Percentiles rank a stretch among this genome's conserved stretches.
Conservation (phyloP, 129 eudicot genomes). For the Lonicera japonica region DNA sequence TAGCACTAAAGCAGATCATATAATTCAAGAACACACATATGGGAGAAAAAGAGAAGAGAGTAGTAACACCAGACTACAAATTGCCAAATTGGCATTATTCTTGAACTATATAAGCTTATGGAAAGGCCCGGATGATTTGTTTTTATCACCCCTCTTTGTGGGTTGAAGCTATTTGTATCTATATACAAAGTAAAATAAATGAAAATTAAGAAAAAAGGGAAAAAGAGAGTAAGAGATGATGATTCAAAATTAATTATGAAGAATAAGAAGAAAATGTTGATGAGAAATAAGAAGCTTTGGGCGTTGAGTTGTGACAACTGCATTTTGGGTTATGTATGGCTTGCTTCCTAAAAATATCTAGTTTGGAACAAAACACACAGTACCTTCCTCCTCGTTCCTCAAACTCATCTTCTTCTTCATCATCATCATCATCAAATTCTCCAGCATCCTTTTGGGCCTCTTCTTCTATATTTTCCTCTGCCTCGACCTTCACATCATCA, state of each 20-base stretch:
- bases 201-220: slow-evolving; percentile 11
- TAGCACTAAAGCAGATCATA: not conserved
- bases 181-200: slow-evolving; percentile 22
- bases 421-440: slow-evolving; percentile 38
- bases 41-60: no score
- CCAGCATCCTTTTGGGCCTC: slow-evolving; percentile 25
- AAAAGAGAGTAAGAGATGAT: slow-evolving; percentile 10
- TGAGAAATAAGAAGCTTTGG: slow-evolving; percentile 26
- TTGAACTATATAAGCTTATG: not conserved
- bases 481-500: slow-evolving; percentile 18
- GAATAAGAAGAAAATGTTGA: slow-evolving; percentile 38
- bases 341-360: slow-evolving; percentile 42
- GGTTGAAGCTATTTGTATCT: slow-evolving; percentile 18
- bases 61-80: no score
- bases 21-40: not conserved
- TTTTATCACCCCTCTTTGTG: slow-evolving; percentile 8
- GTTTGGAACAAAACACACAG: slow-evolving; percentile 71
- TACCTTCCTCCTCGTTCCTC: slow-evolving; percentile 46
- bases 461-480: slow-evolving; percentile 30
- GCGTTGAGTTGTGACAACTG: slow-evolving; percentile 47
- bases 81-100: not conserved
- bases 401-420: slow-evolving; percentile 29
- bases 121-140: not conserved
- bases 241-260: slow-evolving; percentile 31
- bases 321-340: slow-evolving; percentile 56